Evolutionary conservation across 352 stramenopile species (phyloP).

Genomic region (Saprolegnia parasitica): DNA sequence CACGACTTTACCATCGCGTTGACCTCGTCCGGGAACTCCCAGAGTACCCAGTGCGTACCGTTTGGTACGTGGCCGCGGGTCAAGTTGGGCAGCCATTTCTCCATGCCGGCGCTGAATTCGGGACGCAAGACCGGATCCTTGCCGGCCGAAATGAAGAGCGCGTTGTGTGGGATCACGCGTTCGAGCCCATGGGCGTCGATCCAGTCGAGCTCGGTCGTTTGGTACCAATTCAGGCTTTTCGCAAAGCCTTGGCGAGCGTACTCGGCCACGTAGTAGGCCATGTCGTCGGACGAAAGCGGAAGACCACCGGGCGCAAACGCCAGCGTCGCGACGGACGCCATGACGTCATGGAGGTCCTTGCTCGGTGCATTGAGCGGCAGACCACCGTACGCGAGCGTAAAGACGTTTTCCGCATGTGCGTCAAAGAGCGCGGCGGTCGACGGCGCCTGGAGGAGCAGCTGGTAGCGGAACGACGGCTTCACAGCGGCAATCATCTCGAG

Average conservation of each 20-base stretch:
- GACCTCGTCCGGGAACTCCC: background rate
- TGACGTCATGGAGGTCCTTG: background rate
- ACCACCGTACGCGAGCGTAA: background rate
- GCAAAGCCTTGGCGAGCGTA: constrained; percentile 54
- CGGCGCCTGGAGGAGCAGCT: background rate
- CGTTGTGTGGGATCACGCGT: constrained; percentile 36
- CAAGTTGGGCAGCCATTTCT: constrained; percentile 39
- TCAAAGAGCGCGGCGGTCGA: constrained; percentile 37
- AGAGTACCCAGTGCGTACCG: constrained; percentile 9
- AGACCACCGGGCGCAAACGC: background rate
- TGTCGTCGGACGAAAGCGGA: constrained; percentile 42
- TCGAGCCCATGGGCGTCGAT: constrained; percentile 27
- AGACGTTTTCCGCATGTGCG: constrained; percentile 26
- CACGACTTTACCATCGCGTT: background rate
- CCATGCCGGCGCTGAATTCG: constrained; percentile 41
- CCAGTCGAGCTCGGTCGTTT: constrained; percentile 42
- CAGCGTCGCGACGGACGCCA: background rate
- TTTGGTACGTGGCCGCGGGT: constrained; percentile 39
- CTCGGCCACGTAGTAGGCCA: constrained; percentile 60
- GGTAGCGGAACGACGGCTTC: background rate
- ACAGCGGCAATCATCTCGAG: background rate
- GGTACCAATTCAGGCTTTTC: constrained; percentile 43
- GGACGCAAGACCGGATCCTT: constrained; percentile 47
- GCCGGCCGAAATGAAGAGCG: constrained; percentile 41
- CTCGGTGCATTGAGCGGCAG: background rate